These are phyloP conservation scores for Ambispora gerdemannii DNA, from an alignment of 192 early-diverging fungal genomes.

Conservation along the genomic window DNA sequence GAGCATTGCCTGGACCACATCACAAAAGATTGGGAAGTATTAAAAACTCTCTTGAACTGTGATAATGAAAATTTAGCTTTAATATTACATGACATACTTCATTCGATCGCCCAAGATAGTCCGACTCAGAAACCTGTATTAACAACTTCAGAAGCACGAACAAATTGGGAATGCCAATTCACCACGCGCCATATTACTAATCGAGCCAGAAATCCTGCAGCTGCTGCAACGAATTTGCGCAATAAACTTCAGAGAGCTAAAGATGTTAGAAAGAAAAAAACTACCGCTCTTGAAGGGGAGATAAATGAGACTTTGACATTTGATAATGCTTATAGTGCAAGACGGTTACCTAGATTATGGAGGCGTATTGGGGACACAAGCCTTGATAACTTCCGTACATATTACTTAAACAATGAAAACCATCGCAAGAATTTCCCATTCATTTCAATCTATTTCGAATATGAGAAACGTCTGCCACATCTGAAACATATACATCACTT, in stretches of 20 bases:
- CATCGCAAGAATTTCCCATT: slow-evolving; percentile 5
- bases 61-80: slow-evolving; percentile 28
- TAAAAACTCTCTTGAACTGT: slow-evolving; percentile 17
- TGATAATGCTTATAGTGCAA: neutral
- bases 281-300: neutral
- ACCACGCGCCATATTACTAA: neutral
- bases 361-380: neutral
- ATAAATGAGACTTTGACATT: slow-evolving; percentile 18
- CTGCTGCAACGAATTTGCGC: slow-evolving; percentile 16
- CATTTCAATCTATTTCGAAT: slow-evolving; percentile 20
- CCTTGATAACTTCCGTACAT: slow-evolving; percentile 8
- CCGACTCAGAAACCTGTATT: neutral
- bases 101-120: neutral
- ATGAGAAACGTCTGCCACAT: slow-evolving; percentile 6
- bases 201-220: slow-evolving; percentile 7
- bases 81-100: slow-evolving; percentile 13
- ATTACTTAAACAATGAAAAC: slow-evolving; percentile 1
- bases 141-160: neutral
- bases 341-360: slow-evolving; percentile 20
- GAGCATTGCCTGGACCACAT: slow-evolving; percentile 26
- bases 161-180: slow-evolving; percentile 28
- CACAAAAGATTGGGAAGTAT: slow-evolving; percentile 23
- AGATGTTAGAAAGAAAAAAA: neutral
- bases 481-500: slow-evolving; percentile 20
- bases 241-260: neutral